Conservation (phyloP, 495 filamentous ascomycete genomes). For the Filosporella fistucella region DNA sequence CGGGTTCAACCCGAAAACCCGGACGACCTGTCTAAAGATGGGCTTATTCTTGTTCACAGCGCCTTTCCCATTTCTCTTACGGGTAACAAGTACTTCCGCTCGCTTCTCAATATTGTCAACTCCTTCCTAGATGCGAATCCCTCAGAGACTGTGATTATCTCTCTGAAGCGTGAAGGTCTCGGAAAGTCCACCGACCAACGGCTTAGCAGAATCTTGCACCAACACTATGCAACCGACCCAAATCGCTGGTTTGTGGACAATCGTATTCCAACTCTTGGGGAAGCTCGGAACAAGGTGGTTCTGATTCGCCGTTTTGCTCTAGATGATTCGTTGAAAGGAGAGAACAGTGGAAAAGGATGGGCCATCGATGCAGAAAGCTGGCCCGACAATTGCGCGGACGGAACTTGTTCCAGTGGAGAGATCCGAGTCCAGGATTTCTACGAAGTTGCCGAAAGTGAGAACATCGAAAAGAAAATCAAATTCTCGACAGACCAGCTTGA, state of each 20-base stretch:
- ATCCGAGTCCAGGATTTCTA: conserved; percentile 94
- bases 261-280: conserved; percentile 68
- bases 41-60: conserved; percentile 58
- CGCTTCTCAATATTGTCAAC: conserved; percentile 62
- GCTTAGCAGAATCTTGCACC: conserved; percentile 63
- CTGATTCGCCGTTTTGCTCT: conserved; percentile 78
- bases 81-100: conserved; percentile 60
- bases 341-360: conserved; percentile 63
- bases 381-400: conserved; percentile 85
- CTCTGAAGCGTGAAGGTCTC: conserved; percentile 84
- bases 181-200: conserved; percentile 77
- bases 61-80: conserved; percentile 72
- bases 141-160: conserved; percentile 78
- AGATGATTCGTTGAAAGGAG: conserved; percentile 50
- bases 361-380: conserved; percentile 80
- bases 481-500: conserved; percentile 70
- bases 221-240: conserved; percentile 61
- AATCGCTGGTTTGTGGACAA: conserved; percentile 75
- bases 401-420: conserved; percentile 63
- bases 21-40: conserved; percentile 23
- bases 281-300: conserved; percentile 77
- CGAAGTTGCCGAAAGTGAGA: conserved; percentile 70
- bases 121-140: conserved; percentile 75
- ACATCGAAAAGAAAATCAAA: conserved; percentile 76
- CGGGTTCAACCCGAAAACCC: conserved; percentile 45